Percentiles rank a stretch among this genome's conserved stretches.
Evolutionary conservation across 805 yeast species (phyloP).

Genomic region (Millerozyma miso): DNA sequence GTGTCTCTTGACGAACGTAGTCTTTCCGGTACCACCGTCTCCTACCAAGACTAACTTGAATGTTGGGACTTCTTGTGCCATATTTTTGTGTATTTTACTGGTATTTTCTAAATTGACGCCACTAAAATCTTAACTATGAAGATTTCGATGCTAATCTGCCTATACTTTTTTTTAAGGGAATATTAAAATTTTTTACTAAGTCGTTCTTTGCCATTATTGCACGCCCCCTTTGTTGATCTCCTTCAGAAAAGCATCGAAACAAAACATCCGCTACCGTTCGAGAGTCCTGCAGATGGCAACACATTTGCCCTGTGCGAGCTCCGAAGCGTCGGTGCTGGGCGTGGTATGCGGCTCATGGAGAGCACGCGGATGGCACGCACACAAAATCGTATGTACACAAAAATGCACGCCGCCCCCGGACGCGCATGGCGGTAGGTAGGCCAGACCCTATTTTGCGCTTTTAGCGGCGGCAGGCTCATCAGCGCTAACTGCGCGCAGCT

Average conservation of each 20-base stretch:
- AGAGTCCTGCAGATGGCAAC: no score
- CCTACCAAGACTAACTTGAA: conserved; percentile 98
- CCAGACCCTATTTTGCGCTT: no score
- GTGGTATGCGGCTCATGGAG: no score
- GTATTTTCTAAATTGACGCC: neutral
- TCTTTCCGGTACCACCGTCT: conserved; percentile 99
- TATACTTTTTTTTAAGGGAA: neutral
- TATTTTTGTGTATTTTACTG: conserved; percentile 23
- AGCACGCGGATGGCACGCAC: no score
- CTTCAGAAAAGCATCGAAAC: conserved; percentile 4
- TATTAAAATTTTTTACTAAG: neutral
- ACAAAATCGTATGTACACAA: no score
- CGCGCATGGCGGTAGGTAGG: no score
- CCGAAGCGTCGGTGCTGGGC: no score
- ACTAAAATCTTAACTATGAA: neutral
- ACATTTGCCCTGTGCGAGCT: no score
- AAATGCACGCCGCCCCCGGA: no score
- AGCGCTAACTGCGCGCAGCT: no score
- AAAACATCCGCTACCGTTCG: no score
- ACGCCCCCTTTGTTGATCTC: conserved; percentile 3
- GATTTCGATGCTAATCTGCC: neutral
- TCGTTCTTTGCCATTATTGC: neutral
- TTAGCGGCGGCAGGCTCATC: no score
- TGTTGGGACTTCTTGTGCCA: conserved; percentile 87
- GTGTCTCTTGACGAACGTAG: conserved; percentile 99